Base-by-base conservation (phyloP, 768 basidiomycete genomes). In the Tricholomella constricta region DNA sequence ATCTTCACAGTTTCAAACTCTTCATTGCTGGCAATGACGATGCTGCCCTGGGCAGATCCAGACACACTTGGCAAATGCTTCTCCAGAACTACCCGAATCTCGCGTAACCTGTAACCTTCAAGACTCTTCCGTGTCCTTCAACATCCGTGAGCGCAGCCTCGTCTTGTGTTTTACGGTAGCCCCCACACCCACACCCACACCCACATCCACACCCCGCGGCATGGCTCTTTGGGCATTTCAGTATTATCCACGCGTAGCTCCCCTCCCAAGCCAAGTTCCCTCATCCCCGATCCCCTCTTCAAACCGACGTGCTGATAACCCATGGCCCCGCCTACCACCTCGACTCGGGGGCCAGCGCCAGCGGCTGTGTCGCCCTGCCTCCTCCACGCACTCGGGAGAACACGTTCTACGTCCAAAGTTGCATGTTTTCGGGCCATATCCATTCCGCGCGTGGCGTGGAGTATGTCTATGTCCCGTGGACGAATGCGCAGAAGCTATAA, bases 21-120 rank as follows among this genome's bases (percentile, higher is more conserved):
- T 67, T 75, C 53, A 70, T 78, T 29, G 78, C 70, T 7, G 78
- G 78, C 2, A 78, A 79, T 52, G 77, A 76, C 61, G 76, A 78
- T 44, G n/a, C 26, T 2, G 46, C 52, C 10, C 67, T 77, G 34
- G n/a, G 55, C 57, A 2, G 57, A 56, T 14, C 45, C 56, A 45
- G 14, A 49, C 55, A 19, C 70, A 63, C n/a, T n/a, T n/a, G n/a
- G n/a, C 54, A n/a, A n/a, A n/a, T n/a, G n/a, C n/a, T n/a, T 68
- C 72, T 14, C 36, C 51, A 6, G 58, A 31, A 31, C 29, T 31
- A 6, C 11, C 29, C 29, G 29, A 11, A 31, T 77, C 4, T 69
- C 57, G 0, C 78, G n/a, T n/a, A n/a, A n/a, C n/a, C n/a, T n/a
- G n/a, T n/a, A n/a, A 78, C 48, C 72, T 80, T 47, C 60, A 73